A percentile compares a stretch with the other conserved stretches of the same genome.
Evolutionary conservation across 352 stramenopile species (phyloP).

Genomic region (Phytopythium litorale): DNA sequence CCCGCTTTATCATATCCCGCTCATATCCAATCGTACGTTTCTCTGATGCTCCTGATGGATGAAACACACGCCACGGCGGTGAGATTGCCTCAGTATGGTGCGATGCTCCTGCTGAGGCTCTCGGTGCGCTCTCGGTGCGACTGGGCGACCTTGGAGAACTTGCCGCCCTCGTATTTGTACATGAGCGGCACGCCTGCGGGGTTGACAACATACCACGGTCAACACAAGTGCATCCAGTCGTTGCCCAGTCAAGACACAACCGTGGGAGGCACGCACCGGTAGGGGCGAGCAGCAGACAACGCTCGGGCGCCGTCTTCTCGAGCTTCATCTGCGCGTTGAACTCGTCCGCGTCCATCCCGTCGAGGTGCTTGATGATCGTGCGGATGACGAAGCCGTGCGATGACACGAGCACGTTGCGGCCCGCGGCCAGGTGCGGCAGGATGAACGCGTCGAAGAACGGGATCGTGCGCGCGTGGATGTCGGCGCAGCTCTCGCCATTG

Average conservation of each 20-base stretch:
- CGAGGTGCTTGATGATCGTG: conserved; percentile 81
- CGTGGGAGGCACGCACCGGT: conserved; percentile 34
- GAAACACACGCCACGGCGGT: background rate
- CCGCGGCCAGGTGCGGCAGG: conserved; percentile 60
- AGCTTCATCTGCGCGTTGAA: conserved; percentile 84
- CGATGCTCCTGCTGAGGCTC: conserved; percentile 65
- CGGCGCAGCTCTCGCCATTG: conserved; percentile 79
- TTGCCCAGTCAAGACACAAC: too few relatives aligned
- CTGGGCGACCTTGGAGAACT: conserved; percentile 67
- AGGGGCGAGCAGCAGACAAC: conserved; percentile 66
- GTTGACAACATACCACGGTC: background rate
- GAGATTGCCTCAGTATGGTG: conserved; percentile 41
- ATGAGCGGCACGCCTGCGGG: conserved; percentile 68
- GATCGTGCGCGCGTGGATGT: conserved; percentile 73
- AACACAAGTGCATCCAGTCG: background rate
- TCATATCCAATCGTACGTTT: background rate
- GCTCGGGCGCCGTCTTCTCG: conserved; percentile 72
- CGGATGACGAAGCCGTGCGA: conserved; percentile 84
- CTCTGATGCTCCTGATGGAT: background rate
- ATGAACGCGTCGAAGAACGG: conserved; percentile 81
- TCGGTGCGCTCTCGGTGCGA: conserved; percentile 68
- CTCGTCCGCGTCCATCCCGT: conserved; percentile 68
- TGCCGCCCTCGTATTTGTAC: conserved; percentile 77
- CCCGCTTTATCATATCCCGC: background rate
- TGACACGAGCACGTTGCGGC: conserved; percentile 76